phyloP scores from a whole-genome alignment of 2,329 filamentous ascomycete genomes.

The Clonostachys rhizophaga region DNA sequence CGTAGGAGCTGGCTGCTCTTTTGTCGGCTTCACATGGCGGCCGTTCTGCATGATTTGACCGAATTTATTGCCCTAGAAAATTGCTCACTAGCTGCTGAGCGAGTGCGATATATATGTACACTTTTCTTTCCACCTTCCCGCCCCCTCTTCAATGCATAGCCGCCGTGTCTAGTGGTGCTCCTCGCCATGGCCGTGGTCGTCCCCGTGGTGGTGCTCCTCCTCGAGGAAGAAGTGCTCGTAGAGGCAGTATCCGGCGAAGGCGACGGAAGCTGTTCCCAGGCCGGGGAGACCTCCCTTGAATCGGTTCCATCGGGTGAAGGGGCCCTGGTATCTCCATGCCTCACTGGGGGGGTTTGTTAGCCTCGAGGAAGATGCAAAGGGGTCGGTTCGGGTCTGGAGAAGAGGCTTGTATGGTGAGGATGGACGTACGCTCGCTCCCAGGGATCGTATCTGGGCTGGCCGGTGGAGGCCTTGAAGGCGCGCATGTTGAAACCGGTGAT shows the following conservation, averaged over 20 bases:
- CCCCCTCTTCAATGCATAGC: not conserved
- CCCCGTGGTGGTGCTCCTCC: conserved; percentile 57
- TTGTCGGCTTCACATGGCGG: too few species aligned
- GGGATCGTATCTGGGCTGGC: conserved; percentile 58
- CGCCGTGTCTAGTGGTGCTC: conserved; percentile 44
- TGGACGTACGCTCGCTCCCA: conserved; percentile 57
- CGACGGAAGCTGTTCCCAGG: conserved; percentile 85
- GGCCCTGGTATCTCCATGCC: conserved; percentile 88
- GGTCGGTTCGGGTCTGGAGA: not conserved
- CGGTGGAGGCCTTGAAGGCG: conserved; percentile 70
- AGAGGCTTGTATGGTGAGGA: not conserved
- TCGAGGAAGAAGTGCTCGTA: conserved; percentile 86
- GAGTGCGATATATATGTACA: conserved; percentile 29
- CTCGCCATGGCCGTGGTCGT: conserved; percentile 41
- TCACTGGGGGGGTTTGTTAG: conserved; percentile 60
- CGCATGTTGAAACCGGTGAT: conserved; percentile 90
- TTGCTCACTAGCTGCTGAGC: not conserved
- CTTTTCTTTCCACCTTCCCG: conserved; percentile 2
- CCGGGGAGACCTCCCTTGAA: conserved; percentile 86
- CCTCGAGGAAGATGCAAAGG: not conserved
- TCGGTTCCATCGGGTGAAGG: conserved; percentile 83
- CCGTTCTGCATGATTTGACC: too few species aligned
- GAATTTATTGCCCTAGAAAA: too few species aligned
- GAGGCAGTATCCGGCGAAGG: conserved; percentile 83
- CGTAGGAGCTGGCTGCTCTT: too few species aligned